Base-by-base conservation (phyloP, 169 alveolate genomes). In the Cryptosporidium parvum region DNA sequence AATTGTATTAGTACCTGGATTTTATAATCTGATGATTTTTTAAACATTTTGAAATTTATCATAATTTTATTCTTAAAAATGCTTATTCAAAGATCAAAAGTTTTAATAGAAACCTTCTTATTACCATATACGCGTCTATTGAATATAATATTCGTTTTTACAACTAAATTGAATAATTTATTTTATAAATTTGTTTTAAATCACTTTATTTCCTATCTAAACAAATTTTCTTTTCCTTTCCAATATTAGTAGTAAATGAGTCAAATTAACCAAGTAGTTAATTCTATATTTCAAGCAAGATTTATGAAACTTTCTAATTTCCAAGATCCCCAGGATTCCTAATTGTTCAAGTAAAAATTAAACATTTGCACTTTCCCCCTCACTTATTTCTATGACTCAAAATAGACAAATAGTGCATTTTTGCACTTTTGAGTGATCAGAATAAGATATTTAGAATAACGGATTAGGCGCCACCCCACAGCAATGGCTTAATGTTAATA, bases 401-500 rank as follows among this genome's bases (percentile, higher is more conserved):
- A 23, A 56, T 56, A 56, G 67, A 56, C 67, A 56, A 48, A 21
- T 56, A 26, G 35, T 56, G 67, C 67, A 56, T 37, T 3, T 56
- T 56, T 56, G 67, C 67, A 56, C 26, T 56, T 48, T 48, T 56
- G 35, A 56, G 67, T 56, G 67, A 56, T 56, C 37, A 56, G 2
- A 56, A 56, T 21, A 8, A n/a, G 67, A 56, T 56, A 48, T 48
- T 56, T 3, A 9, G 18, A 23, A 23, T 56, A 16, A 2, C 14
- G 37, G 67, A 56, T 56, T 56, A 10, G 67, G 67, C 67, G 67
- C 37, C 67, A n/a, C 67, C 35, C 67, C 67, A 56, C 67, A 23
- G 2, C 3, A 26, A 21, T 21, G 21, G 56, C 21, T 14, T 14
- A 48, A 7, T 48, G 5, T 48, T 48, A 2, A 31, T 31, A 1